Evolutionary conservation across 305 asterid genomes (phyloP), one percentile per base, ranked within the genome.

Genomic region (Fraxinus albicans): DNA sequence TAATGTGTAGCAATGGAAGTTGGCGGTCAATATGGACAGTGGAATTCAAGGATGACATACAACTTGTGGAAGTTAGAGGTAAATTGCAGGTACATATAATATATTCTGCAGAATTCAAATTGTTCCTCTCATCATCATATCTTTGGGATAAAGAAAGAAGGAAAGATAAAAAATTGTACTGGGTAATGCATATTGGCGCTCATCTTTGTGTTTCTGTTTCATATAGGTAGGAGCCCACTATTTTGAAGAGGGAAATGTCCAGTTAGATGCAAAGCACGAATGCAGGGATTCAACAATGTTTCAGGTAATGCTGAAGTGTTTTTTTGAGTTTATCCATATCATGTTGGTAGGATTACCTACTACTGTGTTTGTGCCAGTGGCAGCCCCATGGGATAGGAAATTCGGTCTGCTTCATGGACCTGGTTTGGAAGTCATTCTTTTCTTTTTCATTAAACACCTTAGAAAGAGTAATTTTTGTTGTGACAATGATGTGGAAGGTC

Each of bases 241-340:
- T 88, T 96, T 96, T 87, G 98, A 94, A 91, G 99, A 96, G 90
- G 98, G 98, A 85, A 96, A 96, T 91, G 99, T 96, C 80, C 99
- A 96, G 91, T 90, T 96, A 87, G 97, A 94, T 80, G 94, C 98
- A 67, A 89, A 93, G 82, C 93, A 92, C 38, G 97, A 93, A 82
- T 90, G 93, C 92, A 89, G 90, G 86, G 98, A 96, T 89, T 89
- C 98, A 83, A 93, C 98, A 38, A 79, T 89, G 78, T 84, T 94
- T 88, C 97, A 93, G 97, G 99, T 93, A 84, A 87, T 80, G 84
- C 80, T 13, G 75, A 69, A 82, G 76, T 83, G 63, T 70, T 82
- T 79, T 81, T 47, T 69, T 35, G 36, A 82, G 76, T 78, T 87
- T 86, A 78, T 67, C 73, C 76, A 86, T 86, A 78, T 67, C 60